Base-by-base conservation (phyloP, 2,329 filamentous ascomycete species). In the Mycosphaerella sp. region DNA sequence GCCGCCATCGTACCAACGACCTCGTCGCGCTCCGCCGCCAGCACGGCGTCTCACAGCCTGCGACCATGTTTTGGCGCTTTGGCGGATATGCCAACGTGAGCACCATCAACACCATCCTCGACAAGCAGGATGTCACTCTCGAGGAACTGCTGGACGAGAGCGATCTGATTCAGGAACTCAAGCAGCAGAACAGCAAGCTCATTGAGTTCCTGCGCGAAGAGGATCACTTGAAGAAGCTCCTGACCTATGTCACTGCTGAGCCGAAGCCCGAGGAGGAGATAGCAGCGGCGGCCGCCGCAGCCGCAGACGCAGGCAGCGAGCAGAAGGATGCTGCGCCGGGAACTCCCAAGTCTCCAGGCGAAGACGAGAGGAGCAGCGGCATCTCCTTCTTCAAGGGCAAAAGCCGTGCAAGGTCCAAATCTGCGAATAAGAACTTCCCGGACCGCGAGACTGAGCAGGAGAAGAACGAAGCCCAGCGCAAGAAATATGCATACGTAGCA, bases 61-160 rank as follows among this genome's bases (percentile, higher is more conserved):
- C 66, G 84, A 91, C 72, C 77, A 98, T 98, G 93, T 98, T 98
- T 75, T 98, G 93, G 93, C 86, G 91, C 75, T 98, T 97, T 79
- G 91, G 93, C 79, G 89, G 89, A 68, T 97, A 97, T 79, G 88
- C 90, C 78, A 95, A 89, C 79, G 86, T 95, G 73, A 96, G 91
- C 65, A 86, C 90, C 68, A 89, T 98, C 72, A 93, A 97, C 73
- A 89, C 85, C 62, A 87, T 98, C 66, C 89, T 98, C 70, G 93
- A 98, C 70, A 95, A 95, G 73, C 84, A 81, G 63, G 87, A 95
- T 73, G 90, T 96, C 68, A 89, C 87, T 46, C 85, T 97, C 60
- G 93, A 98, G 73, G 91, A 97, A 69, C 79, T 98, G 54, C 82
- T 98, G 57, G 90, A 97, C 70, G 93, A 98, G 77, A 86, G 87